A percentile compares a stretch with the other conserved stretches of the same genome.
Conservation (phyloP, 225 moss, liverwort and hornwort species). For the Sphagnum contortum region DNA sequence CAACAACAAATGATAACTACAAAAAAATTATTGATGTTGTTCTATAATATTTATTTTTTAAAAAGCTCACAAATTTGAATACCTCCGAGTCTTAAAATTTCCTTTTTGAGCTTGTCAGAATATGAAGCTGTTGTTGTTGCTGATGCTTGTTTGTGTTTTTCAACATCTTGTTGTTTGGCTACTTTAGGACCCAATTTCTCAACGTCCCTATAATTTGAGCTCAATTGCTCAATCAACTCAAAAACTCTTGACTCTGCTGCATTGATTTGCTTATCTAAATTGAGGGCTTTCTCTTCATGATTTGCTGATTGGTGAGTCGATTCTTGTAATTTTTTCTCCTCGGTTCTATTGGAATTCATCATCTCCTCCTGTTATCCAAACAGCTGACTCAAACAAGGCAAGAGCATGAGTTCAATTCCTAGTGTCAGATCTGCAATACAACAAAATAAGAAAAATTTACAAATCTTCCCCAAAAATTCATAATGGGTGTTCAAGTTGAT, state of each 20-base stretch:
- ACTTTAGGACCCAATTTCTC: too few relatives aligned
- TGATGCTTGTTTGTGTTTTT: not conserved
- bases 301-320: not conserved
- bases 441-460: too few relatives aligned
- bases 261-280: conserved; percentile 6
- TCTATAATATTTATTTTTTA: too few relatives aligned
- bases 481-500: too few relatives aligned
- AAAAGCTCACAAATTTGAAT: not conserved
- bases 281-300: not conserved
- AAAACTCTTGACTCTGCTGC: conserved; percentile 8
- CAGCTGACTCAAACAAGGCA: too few relatives aligned
- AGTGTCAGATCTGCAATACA: too few relatives aligned
- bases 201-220: conserved; percentile 4
- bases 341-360: not conserved
- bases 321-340: conserved; percentile 4
- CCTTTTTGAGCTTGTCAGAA: conserved; percentile 17
- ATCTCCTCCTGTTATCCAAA: too few relatives aligned
- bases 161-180: not conserved
- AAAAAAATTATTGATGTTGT: too few relatives aligned
- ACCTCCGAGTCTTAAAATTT: conserved; percentile 38
- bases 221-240: conserved; percentile 11
- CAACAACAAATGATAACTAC: too few relatives aligned
- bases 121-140: conserved; percentile 2
- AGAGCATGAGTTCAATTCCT: too few relatives aligned
- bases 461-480: too few relatives aligned